Conservation (phyloP, 164 flowering plant species). For the Vitis amurensis region DNA sequence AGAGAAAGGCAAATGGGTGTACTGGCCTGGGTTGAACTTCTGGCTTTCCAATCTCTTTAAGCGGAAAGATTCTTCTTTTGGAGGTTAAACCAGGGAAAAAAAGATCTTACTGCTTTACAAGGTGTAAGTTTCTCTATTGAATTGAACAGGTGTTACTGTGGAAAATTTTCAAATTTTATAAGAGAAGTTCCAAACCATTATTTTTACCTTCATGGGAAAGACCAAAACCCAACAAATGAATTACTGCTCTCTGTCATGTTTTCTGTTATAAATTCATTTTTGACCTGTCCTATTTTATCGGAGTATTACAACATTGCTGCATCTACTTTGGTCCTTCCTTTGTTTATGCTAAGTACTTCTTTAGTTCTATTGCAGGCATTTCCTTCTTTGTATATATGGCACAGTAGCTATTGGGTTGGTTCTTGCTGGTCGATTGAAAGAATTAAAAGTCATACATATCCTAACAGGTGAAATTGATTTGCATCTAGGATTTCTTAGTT, state of each 20-base stretch:
- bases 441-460: constrained; percentile 56
- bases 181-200: not conserved
- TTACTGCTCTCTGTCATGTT: not conserved
- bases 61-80: not conserved
- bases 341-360: constrained; percentile 7
- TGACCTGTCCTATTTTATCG: not conserved
- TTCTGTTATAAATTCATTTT: not conserved
- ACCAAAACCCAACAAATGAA: not conserved
- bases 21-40: not conserved
- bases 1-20: no score
- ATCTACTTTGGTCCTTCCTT: not conserved
- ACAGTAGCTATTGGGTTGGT: constrained; percentile 61
- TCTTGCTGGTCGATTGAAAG: constrained; percentile 81
- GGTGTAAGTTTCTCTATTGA: not conserved
- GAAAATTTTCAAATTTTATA: not conserved
- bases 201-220: not conserved
- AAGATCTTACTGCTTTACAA: not conserved
- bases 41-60: not conserved
- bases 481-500: constrained; percentile 3
- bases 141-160: not conserved
- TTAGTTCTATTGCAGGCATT: constrained; percentile 69
- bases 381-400: constrained; percentile 85
- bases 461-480: constrained; percentile 59
- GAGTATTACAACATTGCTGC: not conserved
- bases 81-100: not conserved